Evolutionary conservation across 306 rosid species (phyloP).

Genomic region (Cucurbita maxima): DNA sequence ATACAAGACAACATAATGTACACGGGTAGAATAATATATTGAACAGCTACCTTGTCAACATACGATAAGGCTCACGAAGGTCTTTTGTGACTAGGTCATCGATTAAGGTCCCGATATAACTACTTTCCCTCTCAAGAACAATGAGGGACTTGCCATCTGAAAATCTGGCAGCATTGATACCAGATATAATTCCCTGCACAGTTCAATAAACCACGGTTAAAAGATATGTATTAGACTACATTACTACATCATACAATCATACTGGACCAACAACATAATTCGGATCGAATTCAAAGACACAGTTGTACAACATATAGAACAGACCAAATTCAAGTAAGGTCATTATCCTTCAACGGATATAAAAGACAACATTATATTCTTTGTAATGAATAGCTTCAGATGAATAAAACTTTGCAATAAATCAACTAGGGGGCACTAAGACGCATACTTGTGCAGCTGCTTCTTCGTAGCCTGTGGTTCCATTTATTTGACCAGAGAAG

Average conservation of each 20-base stretch:
- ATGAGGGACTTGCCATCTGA: constrained; percentile 69
- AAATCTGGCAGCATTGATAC: constrained; percentile 86
- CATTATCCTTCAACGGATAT: background rate
- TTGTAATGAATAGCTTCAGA: background rate
- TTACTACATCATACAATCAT: background rate
- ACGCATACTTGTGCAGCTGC: constrained; percentile 80
- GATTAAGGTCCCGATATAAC: constrained; percentile 75
- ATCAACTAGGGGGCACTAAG: background rate
- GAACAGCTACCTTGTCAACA: constrained; percentile 39
- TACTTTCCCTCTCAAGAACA: constrained; percentile 93
- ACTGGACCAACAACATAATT: background rate
- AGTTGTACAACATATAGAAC: too few species aligned
- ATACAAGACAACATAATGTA: background rate
- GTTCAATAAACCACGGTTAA: background rate
- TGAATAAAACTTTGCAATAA: background rate
- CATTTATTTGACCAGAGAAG: constrained; percentile 97
- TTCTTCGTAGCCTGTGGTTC: constrained; percentile 97
- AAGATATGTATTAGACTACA: background rate
- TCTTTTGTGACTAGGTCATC: constrained; percentile 62
- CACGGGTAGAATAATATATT: background rate
- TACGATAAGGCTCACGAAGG: constrained; percentile 55
- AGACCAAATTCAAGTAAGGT: too few species aligned
- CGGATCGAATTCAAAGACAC: too few species aligned
- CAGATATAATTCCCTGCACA: constrained; percentile 73
- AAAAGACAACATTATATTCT: background rate